Evolutionary conservation across 768 basidiomycete species (phyloP), one percentile per base, ranked within the genome.

Genomic region (Strobilomyces dryophilus): DNA sequence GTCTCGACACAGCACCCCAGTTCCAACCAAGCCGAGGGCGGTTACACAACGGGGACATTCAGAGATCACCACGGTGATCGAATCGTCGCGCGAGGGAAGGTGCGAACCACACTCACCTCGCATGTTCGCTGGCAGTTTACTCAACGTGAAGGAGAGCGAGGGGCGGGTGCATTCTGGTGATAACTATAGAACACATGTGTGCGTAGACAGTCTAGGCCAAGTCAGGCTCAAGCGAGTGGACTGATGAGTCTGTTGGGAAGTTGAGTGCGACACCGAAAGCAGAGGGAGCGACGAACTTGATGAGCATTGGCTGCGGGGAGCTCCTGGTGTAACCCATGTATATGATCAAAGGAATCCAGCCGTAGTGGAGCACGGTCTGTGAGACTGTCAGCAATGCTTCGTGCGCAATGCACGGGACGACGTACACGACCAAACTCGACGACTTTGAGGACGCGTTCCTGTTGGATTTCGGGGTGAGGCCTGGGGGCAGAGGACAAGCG

Each of bases 321-420:
- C 92, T 94, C 61, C 88, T 78, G 49, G 88, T 90, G 76, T 90
- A 97, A 34, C 95, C 95, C 66, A 97, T 80, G 71, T 94, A 97
- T 64, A 98, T 95, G 65, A 98, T 92, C 67, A 95, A 74, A 31
- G 95, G 95, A 65, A 98, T 93, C 92, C 95, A 98, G 59, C 86
- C 87, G 61, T 94, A 97, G 73, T 97, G 93, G 49, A 97, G 67
- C 63, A 94, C 79, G 54, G 89, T 92, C 94, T 97, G 56, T 45
- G 7, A 4, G 46, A 5, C 14, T 3, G 54, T 64, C 34, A 61
- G 62, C 26, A 3, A 10, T 29, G 42, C 20, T 4, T 17, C 12
- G 36, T 31, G 14, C 0, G 40, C 11, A 1, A 36, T 12, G 21
- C 8, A 12, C 9, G 26, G n/a, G 24, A n/a, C 47, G 55, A 79